Conservation (phyloP, 305 asterid species). For the Fraxinus sp. region DNA sequence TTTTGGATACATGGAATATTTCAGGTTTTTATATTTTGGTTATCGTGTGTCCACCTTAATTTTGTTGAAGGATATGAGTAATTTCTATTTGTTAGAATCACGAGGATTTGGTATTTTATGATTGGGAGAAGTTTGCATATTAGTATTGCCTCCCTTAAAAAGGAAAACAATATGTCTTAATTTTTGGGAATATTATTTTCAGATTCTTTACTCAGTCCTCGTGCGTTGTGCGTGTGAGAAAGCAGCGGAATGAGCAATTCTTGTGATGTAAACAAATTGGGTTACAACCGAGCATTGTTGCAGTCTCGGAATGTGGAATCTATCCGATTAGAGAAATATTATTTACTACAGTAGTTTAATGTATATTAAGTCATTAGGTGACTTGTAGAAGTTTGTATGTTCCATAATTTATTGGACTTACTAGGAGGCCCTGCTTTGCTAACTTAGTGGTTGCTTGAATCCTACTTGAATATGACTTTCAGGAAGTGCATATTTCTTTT, state of each 20-base stretch:
- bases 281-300: not conserved
- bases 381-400: not conserved
- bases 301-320: not conserved
- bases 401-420: not conserved
- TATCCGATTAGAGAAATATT: not conserved
- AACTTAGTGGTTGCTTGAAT: not conserved
- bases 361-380: not conserved
- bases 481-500: not conserved
- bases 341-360: not conserved
- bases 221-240: not conserved
- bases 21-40: not conserved
- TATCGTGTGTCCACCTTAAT: not conserved
- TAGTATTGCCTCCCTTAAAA: not conserved
- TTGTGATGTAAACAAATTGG: not conserved
- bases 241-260: not conserved
- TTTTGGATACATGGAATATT: not conserved
- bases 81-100: not conserved
- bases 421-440: not conserved
- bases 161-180: not conserved
- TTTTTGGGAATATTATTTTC: not conserved
- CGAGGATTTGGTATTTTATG: not conserved
- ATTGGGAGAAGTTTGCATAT: not conserved
- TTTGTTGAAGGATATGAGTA: not conserved
- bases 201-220: not conserved
- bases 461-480: not conserved